Evolutionary conservation across 148 eudicot species (phyloP).

Genomic region (Rhododendron ferrugineum): DNA sequence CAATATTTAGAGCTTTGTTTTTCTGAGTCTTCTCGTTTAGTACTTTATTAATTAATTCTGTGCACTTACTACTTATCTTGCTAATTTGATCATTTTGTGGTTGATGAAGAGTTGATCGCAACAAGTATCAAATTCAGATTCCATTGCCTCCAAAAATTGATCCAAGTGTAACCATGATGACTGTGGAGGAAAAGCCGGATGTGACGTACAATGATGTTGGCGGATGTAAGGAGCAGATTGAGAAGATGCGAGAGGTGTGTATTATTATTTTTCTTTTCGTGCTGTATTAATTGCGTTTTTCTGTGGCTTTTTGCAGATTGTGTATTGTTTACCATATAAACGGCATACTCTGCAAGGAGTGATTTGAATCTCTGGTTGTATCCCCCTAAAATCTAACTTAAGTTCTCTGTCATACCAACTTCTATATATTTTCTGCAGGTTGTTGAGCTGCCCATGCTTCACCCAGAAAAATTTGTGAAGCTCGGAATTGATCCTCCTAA

Average conservation of each 20-base stretch:
- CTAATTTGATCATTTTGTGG: neutral
- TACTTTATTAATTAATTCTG: neutral
- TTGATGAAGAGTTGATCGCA: constrained; percentile 68
- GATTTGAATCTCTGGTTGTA: neutral
- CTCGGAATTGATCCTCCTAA: constrained; percentile 99
- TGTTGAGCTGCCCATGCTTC: constrained; percentile 99
- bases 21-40: neutral
- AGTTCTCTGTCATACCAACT: neutral
- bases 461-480: constrained; percentile 96
- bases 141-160: constrained; percentile 98
- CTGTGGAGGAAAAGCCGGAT: constrained; percentile 98
- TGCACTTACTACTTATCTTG: too few relatives aligned
- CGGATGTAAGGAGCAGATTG: constrained; percentile 99
- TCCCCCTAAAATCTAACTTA: neutral
- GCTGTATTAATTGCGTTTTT: neutral
- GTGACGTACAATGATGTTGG: constrained; percentile 99
- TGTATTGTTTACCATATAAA: neutral
- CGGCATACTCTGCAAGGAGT: neutral
- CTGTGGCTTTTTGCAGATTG: neutral
- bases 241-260: constrained; percentile 91
- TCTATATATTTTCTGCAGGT: constrained; percentile 41
- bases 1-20: neutral
- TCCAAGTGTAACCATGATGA: constrained; percentile 99
- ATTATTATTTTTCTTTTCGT: neutral
- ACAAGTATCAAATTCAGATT: constrained; percentile 89